Conservation (phyloP, 2,329 filamentous ascomycete species). For the Pezicula radicicola region DNA sequence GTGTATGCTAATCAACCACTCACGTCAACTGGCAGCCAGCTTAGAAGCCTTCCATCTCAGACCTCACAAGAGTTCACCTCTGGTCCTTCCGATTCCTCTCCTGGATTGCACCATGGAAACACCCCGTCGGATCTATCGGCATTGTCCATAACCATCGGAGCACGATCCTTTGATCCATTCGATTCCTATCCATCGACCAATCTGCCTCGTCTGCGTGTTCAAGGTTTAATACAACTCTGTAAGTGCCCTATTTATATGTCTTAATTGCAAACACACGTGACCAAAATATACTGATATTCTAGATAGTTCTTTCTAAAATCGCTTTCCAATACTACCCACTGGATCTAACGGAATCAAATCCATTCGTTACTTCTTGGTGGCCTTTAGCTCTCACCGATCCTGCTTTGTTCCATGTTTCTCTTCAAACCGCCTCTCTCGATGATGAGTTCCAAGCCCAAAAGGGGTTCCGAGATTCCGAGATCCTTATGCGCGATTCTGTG, state of each 20-base stretch:
- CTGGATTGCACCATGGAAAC: not conserved
- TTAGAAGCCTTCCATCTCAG: not conserved
- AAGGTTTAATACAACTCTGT: slow-evolving; percentile 56
- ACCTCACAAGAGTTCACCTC: not conserved
- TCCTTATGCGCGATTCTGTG: slow-evolving; percentile 56
- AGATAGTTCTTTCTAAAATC: slow-evolving; percentile 51
- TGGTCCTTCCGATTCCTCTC: not conserved
- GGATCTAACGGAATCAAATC: slow-evolving; percentile 52
- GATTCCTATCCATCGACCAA: slow-evolving; percentile 53
- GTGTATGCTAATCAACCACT: slow-evolving; percentile 52
- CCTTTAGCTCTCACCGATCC: slow-evolving; percentile 53
- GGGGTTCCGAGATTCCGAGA: slow-evolving; percentile 50
- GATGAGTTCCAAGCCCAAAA: slow-evolving; percentile 48
- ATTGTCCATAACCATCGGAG: slow-evolving; percentile 4
- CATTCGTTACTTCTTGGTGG: slow-evolving; percentile 59
- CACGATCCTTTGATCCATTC: slow-evolving; percentile 47
- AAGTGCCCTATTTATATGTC: slow-evolving; percentile 21
- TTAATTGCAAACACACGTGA: not conserved
- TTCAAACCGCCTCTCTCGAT: slow-evolving; percentile 56
- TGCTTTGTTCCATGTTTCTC: slow-evolving; percentile 54
- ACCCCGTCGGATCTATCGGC: not conserved
- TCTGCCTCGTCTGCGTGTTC: slow-evolving; percentile 46
- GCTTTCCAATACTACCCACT: slow-evolving; percentile 59
- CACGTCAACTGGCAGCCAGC: slow-evolving; percentile 17
- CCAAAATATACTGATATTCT: slow-evolving; percentile 12